Base-by-base conservation (phyloP, 2,329 filamentous ascomycete genomes). In the Talaromyces amestolkiae region DNA sequence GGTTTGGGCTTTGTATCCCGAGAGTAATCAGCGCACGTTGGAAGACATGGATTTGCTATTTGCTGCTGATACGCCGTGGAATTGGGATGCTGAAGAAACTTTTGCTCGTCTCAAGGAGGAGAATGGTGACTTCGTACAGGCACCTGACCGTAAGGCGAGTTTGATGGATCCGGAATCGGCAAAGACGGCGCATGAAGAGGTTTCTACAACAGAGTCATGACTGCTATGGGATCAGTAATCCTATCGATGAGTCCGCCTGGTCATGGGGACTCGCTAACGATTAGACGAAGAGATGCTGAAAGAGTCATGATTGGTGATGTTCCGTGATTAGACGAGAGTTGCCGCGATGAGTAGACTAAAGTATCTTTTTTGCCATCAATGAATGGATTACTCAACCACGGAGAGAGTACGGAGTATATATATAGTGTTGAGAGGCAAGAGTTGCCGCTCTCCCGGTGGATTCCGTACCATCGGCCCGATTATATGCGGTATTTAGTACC, bases 1-100 rank as follows among this genome's bases (percentile, higher is more conserved):
- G 77, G 87, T 91, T 0, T 93, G 88, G 87, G 87, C 88, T 0
- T 72, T 93, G 0, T 92, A 91, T 65, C 90, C 90, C 0, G 90
- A 92, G 73, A 90, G 87, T 3, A 91, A 89, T 72, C 87, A 91
- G 73, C 84, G 90, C 0, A 92, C 89, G 0, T 79, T 92, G 0
- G 90, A 92, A 71, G 89, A 92, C 72, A 92, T 92, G 81, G 87
- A 93, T 67, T 77, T 92, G 0, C 77, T 92, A 0, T 92, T 93
- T 69, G 87, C 89, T 0, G 84, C 87, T 0, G 81, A 87, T 19
- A 87, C 83, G 0, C 85, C 86, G 3, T 92, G 87, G 87, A 84
- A 84, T 1, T 92, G 90, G 89, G 87, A 90, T 61, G 89, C 88
- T 0, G 88, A 91, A 76, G 82, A 80, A 71, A 87, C 84, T 35